Evolutionary conservation across 2,329 filamentous ascomycete species (phyloP).

Genomic region (Colletotrichum tropicicola): DNA sequence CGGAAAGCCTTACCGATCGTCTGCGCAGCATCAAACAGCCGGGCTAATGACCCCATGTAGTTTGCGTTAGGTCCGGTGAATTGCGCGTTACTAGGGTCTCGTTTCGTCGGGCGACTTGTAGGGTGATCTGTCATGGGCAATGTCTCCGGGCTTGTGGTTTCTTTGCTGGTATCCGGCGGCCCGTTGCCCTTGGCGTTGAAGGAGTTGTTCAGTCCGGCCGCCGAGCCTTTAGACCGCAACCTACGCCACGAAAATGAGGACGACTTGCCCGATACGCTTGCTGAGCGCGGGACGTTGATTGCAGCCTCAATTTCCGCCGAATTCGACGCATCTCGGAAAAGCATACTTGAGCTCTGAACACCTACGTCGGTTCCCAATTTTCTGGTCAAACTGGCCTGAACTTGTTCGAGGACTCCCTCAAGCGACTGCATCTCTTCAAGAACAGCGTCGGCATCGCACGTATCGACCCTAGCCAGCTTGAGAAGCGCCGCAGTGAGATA

Average conservation of each 20-base stretch:
- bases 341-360: slow-evolving; percentile 73
- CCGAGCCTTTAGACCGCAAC: slow-evolving; percentile 88
- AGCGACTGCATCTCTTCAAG: slow-evolving; percentile 93
- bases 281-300: slow-evolving; percentile 58
- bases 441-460: slow-evolving; percentile 88
- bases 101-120: slow-evolving; percentile 74
- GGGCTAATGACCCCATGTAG: slow-evolving; percentile 91
- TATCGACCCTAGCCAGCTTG: slow-evolving; percentile 85
- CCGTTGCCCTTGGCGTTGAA: slow-evolving; percentile 50
- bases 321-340: slow-evolving; percentile 77
- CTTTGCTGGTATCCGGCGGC: slow-evolving; percentile 56
- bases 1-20: slow-evolving; percentile 77
- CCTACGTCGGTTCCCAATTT: slow-evolving; percentile 95
- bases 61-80: slow-evolving; percentile 86
- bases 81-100: slow-evolving; percentile 72
- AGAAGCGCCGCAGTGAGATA: slow-evolving; percentile 87
- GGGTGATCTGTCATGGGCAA: slow-evolving; percentile 79
- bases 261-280: slow-evolving; percentile 76
- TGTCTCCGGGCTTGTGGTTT: slow-evolving; percentile 72
- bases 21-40: slow-evolving; percentile 92
- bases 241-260: slow-evolving; percentile 91
- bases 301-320: slow-evolving; percentile 55
- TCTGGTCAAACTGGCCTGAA: slow-evolving; percentile 78
- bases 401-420: slow-evolving; percentile 86
- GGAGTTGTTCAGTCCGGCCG: slow-evolving; percentile 62